Conservation (phyloP, 2,329 filamentous ascomycete genomes). For the Penicillium brasilianum region DNA sequence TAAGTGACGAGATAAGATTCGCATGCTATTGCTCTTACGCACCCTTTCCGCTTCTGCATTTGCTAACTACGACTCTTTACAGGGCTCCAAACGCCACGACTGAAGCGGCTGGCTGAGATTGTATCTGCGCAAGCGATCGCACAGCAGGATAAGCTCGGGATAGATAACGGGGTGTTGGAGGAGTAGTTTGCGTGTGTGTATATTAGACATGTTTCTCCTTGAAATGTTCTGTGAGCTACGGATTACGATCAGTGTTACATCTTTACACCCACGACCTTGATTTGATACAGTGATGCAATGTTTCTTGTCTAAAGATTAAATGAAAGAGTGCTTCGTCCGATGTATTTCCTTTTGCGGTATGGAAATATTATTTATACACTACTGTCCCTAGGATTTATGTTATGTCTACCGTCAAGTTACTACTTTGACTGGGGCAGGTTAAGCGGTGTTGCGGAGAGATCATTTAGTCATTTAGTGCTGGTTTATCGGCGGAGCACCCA, state of each 20-base stretch:
- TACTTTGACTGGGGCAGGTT: background rate
- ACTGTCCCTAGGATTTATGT: no score
- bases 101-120: constrained; percentile 97
- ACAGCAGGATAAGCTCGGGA: constrained; percentile 84
- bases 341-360: background rate
- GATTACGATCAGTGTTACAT: constrained; percentile 34
- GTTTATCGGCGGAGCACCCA: background rate
- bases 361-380: background rate
- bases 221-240: constrained; percentile 32
- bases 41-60: background rate
- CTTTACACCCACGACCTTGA: constrained; percentile 22
- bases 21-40: background rate
- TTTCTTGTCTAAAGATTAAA: constrained; percentile 7
- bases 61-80: constrained; percentile 19
- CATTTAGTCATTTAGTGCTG: background rate
- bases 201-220: constrained; percentile 31
- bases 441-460: constrained; percentile 13
- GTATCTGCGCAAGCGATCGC: constrained; percentile 95
- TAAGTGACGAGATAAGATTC: constrained; percentile 56
- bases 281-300: constrained; percentile 32
- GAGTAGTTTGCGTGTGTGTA: constrained; percentile 34
- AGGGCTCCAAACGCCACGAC: constrained; percentile 94
- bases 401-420: no score
- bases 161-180: constrained; percentile 36
- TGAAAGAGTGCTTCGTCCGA: background rate